Percentiles rank a stretch among this genome's conserved stretches.
phyloP scores from a whole-genome alignment of 2,329 filamentous ascomycete species.

The Fusarium goolgardi region DNA sequence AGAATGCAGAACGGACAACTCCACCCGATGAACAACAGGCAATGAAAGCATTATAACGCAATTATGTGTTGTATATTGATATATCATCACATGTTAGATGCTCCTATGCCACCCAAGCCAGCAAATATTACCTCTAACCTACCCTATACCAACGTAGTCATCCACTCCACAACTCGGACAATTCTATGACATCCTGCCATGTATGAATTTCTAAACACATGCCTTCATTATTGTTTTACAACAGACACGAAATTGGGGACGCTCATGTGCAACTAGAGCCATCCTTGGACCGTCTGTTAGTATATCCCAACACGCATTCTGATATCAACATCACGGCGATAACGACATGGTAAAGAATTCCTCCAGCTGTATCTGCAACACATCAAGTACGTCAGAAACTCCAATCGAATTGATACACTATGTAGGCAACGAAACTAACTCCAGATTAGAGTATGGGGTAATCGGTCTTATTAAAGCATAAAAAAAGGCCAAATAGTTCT shows the following conservation, averaged over 20 bases:
- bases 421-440: constrained; percentile 48
- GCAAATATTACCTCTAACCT: background rate
- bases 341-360: background rate
- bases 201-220: background rate
- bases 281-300: background rate
- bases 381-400: constrained; percentile 33
- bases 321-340: background rate
- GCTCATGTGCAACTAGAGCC: background rate
- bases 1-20: too few species aligned
- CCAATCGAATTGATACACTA: constrained; percentile 44
- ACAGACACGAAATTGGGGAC: background rate
- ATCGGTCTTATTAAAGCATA: constrained; percentile 55
- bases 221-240: background rate
- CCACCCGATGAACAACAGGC: too few species aligned
- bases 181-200: background rate
- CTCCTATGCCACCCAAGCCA: background rate
- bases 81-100: too few species aligned
- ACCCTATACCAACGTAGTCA: background rate
- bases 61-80: too few species aligned
- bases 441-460: constrained; percentile 50
- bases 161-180: background rate
- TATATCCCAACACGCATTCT: background rate
- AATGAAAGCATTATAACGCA: too few species aligned
- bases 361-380: background rate
- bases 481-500: constrained; percentile 53